Evolutionary conservation across 106 monocot genomes (phyloP), one percentile per base, ranked within the genome.

Genomic region (Dendrobium catenatum): DNA sequence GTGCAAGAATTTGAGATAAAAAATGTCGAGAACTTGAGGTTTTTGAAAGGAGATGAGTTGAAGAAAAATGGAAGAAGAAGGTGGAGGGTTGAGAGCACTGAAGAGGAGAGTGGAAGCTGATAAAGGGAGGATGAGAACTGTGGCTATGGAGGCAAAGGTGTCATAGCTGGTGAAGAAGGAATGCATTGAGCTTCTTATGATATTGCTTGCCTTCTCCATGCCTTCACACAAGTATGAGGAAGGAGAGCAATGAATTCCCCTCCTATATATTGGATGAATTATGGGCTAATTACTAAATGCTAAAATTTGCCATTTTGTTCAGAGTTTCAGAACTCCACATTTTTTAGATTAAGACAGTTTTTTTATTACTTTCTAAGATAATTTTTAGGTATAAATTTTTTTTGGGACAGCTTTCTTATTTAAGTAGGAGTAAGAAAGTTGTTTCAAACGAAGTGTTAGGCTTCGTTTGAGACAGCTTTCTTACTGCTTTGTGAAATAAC

Each of bases 91-190:
- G 66, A 89, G 54, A 4, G 92, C 68, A 44, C 86, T 84, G 1
- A 90, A 89, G 59, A 92, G 80, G 31, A 97, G 92, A 61, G 85
- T 9, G 49, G 85, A 80, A 2, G 88, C 84, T 1, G 94, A 88
- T 41, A 80, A 78, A 1, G 97, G 94, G 59, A 92, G 76, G 78
- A 82, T 82, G 68, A 94, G 84, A 70, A 94, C 29, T 16, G 84
- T 81, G 17, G 90, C 87, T 5, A 85, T 66, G 78, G 90, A 82
- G 82, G 88, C 55, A 78, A 88, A 91, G 83, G 77, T 43, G 19
- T 88, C 85, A 79, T 94, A 97, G 84, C 78, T 84, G 20, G 81
- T 40, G 80, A 87, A 83, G 87, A 97, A 92, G 24, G 86, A 77
- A 79, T 85, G 61, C 77, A 91, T 82, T 64, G 97, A 80, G 74